Evolutionary conservation across 805 yeast genomes (phyloP).

Genomic region (Ogataea pignaliae): DNA sequence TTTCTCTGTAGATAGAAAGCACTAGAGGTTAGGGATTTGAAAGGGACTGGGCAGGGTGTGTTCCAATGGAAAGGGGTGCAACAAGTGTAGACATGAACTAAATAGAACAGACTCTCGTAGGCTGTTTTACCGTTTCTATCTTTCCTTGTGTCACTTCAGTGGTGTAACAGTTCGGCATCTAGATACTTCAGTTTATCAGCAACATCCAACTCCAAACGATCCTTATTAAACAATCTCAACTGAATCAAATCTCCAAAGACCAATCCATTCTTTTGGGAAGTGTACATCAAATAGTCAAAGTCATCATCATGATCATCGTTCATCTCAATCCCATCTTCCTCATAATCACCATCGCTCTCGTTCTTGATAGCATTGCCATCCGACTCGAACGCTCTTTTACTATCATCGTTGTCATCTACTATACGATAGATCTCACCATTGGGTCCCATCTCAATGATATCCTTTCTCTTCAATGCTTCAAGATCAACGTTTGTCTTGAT

Average conservation of each 20-base stretch:
- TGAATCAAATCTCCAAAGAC: conserved; percentile 71
- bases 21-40: too few species aligned
- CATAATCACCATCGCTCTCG: conserved; percentile 20
- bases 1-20: too few species aligned
- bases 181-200: conserved; percentile 37
- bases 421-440: conserved; percentile 46
- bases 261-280: conserved; percentile 68
- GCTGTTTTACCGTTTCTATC: too few species aligned
- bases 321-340: conserved; percentile 24
- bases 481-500: conserved; percentile 6
- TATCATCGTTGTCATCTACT: conserved; percentile 25
- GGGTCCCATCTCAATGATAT: conserved; percentile 45
- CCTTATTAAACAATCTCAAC: conserved; percentile 46
- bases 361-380: too few species aligned
- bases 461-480: conserved; percentile 12
- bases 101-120: too few species aligned
- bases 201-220: conserved; percentile 26
- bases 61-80: too few species aligned
- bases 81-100: too few species aligned
- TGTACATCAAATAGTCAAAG: conserved; percentile 74
- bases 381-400: not conserved
- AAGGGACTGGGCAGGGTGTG: too few species aligned
- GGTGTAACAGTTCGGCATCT: conserved; percentile 31
- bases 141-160: too few species aligned
- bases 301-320: conserved; percentile 43